Evolutionary conservation across 352 stramenopile genomes (phyloP).

Genomic region (Pythium phragmitis): DNA sequence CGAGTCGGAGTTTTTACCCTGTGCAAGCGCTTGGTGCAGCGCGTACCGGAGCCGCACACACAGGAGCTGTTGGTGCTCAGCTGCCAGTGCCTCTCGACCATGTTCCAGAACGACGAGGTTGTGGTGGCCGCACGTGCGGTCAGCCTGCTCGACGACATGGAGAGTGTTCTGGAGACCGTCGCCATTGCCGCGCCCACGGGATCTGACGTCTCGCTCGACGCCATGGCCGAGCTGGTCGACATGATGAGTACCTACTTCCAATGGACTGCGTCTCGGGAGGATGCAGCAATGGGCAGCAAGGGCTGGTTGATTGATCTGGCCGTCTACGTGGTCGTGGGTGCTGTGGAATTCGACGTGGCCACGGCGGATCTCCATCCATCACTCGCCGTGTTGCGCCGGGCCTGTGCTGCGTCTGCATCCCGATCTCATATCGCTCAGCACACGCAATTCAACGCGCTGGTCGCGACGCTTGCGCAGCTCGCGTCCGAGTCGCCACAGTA

Average conservation of each 20-base stretch:
- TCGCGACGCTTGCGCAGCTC: constrained; percentile 41
- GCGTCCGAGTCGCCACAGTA: constrained; percentile 29
- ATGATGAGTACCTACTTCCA: constrained; percentile 20
- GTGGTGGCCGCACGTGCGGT: constrained; percentile 17
- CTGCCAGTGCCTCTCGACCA: constrained; percentile 20
- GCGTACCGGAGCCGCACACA: constrained; percentile 1
- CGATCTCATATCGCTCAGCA: constrained; percentile 46
- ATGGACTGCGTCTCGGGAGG: background rate
- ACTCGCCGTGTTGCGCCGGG: constrained; percentile 42
- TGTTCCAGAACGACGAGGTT: constrained; percentile 35
- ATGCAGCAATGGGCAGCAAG: background rate
- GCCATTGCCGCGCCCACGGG: constrained; percentile 38
- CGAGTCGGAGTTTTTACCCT: background rate
- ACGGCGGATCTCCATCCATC: constrained; percentile 47
- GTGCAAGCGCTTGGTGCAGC: constrained; percentile 9
- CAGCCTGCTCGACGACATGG: constrained; percentile 22
- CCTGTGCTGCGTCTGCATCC: constrained; percentile 37
- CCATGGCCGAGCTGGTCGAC: constrained; percentile 53
- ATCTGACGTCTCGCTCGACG: constrained; percentile 53
- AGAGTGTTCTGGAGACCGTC: constrained; percentile 32
- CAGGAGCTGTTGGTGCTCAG: constrained; percentile 17
- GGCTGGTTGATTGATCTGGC: constrained; percentile 49
- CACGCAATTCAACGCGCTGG: constrained; percentile 40
- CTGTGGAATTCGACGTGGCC: constrained; percentile 25
- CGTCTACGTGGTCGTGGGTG: constrained; percentile 45